phyloP scores from a whole-genome alignment of 306 rosid genomes.

The Rosa multiflora region DNA sequence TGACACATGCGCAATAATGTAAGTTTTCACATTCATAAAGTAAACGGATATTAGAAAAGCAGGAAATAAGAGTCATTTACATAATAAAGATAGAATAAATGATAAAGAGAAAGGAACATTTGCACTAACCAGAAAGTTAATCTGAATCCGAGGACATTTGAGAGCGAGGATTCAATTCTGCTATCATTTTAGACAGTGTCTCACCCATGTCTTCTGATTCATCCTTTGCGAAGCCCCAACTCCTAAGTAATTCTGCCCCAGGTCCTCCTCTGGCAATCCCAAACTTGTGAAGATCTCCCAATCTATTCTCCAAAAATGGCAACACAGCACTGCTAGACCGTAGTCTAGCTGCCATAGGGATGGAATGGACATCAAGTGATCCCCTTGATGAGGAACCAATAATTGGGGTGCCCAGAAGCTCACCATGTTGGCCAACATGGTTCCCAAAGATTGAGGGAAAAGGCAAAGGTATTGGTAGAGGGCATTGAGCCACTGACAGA shows the following conservation, averaged over 20 bases:
- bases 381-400: conserved; percentile 52
- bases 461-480: conserved; percentile 88
- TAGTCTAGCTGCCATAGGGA: conserved; percentile 84
- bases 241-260: conserved; percentile 57
- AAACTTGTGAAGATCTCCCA: conserved; percentile 52
- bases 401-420: conserved; percentile 42
- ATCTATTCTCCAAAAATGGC: conserved; percentile 66
- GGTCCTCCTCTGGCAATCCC: conserved; percentile 66
- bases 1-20: not conserved
- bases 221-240: conserved; percentile 79
- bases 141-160: conserved; percentile 76
- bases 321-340: conserved; percentile 71
- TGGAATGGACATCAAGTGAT: conserved; percentile 74
- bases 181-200: conserved; percentile 65
- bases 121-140: conserved; percentile 29
- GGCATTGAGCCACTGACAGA: conserved; percentile 66
- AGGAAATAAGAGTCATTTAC: not conserved
- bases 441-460: conserved; percentile 79
- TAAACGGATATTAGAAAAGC: not conserved
- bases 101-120: not conserved
- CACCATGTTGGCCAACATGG: conserved; percentile 64
- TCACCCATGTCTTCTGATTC: conserved; percentile 86
- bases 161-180: conserved; percentile 45
- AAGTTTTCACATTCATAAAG: not conserved
- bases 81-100: not conserved